Evolutionary conservation across 1,284 basidiomycete species (phyloP).

Genomic region (Ganoderma leucocontextum): DNA sequence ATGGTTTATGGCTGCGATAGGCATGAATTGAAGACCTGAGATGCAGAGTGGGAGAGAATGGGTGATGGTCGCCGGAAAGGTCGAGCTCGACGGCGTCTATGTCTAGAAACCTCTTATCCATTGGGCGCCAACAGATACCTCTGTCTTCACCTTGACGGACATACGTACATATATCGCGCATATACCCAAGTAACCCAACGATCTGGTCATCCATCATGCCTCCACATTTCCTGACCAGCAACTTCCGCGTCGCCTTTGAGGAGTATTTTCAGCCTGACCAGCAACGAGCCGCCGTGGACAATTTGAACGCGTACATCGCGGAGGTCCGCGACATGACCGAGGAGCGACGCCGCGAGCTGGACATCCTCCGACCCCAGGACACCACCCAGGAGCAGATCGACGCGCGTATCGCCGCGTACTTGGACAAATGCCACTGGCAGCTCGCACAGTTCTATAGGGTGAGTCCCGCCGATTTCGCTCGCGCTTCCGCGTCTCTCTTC

Average conservation of each 20-base stretch:
- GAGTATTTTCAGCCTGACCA: conserved; percentile 33
- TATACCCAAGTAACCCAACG: background rate
- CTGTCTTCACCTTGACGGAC: background rate
- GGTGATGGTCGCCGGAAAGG: background rate
- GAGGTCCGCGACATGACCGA: conserved; percentile 36
- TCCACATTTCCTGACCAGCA: conserved; percentile 34
- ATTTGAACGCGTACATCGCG: conserved; percentile 31
- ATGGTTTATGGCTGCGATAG: background rate
- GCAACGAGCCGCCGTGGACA: conserved; percentile 34
- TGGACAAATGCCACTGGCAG: conserved; percentile 40
- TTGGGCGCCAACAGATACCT: background rate
- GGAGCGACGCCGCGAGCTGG: conserved; percentile 34
- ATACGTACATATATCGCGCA: background rate
- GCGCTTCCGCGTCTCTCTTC: conserved; percentile 12
- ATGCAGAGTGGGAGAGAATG: background rate
- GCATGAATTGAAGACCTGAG: background rate
- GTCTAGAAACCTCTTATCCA: background rate
- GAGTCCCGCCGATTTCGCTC: conserved; percentile 13
- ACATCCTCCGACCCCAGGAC: conserved; percentile 34
- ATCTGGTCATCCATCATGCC: conserved; percentile 17
- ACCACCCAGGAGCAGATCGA: conserved; percentile 30
- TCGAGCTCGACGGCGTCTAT: background rate
- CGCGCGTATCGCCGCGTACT: conserved; percentile 30
- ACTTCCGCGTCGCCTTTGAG: conserved; percentile 36
- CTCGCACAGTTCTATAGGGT: conserved; percentile 37